Percentiles rank a stretch among this genome's conserved stretches.
phyloP scores from a whole-genome alignment of 257 asterid genomes.

The Anisodus acutangulus region DNA sequence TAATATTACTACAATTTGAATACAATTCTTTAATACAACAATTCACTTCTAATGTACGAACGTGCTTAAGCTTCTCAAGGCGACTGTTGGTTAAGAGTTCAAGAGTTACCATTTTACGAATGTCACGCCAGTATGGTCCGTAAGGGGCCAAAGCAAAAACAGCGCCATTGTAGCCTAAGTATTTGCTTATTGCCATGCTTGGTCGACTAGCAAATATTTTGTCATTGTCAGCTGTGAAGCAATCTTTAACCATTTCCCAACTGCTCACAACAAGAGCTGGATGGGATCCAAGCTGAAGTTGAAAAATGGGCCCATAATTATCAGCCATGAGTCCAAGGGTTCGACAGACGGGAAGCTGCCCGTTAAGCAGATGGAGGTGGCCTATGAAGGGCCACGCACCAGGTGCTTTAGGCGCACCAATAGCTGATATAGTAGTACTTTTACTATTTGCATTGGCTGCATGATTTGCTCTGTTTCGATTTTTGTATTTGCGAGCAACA shows the following conservation, averaged over 20 bases:
- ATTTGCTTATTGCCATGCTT: conserved; percentile 37
- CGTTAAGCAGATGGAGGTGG: conserved; percentile 58
- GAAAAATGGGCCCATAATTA: conserved; percentile 59
- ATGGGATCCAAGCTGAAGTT: conserved; percentile 55
- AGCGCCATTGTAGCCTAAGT: conserved; percentile 42
- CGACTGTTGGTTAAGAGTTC: conserved; percentile 49
- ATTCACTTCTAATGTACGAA: conserved; percentile 48
- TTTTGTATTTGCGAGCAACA: neutral
- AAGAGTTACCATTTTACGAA: conserved; percentile 53
- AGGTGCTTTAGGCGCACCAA: conserved; percentile 45
- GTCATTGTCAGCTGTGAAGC: conserved; percentile 61
- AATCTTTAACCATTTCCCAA: conserved; percentile 49
- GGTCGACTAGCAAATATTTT: conserved; percentile 53
- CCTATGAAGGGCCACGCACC: conserved; percentile 71
- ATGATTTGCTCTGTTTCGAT: neutral
- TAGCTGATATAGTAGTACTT: neutral
- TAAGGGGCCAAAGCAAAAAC: conserved; percentile 51
- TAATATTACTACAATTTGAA: neutral
- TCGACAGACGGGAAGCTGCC: conserved; percentile 43
- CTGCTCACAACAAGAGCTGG: conserved; percentile 57
- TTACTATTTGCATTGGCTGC: neutral
- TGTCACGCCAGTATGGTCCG: conserved; percentile 63
- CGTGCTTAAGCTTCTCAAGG: conserved; percentile 47
- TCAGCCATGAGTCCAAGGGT: conserved; percentile 62
- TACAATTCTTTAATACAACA: conserved; percentile 40